Base-by-base conservation (phyloP, 352 stramenopile species). In the Blastocystis sp. region DNA sequence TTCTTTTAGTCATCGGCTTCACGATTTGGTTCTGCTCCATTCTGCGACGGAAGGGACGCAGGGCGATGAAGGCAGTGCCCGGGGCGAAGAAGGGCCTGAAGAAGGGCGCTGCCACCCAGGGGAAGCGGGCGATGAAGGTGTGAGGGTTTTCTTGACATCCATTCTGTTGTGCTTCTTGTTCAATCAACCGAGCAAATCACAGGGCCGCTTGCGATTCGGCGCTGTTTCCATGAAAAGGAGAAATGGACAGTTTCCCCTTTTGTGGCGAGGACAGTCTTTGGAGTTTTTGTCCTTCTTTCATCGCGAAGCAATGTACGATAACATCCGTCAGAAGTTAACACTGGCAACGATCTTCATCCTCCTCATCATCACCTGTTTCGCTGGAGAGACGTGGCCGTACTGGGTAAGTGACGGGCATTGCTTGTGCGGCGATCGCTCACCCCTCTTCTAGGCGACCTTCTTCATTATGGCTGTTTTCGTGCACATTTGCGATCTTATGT, bases 31-130 rank as follows among this genome's bases (percentile, higher is more conserved):
- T 90, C 92, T 84, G 94, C 94, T 71, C 94, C 92, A 1, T 94
- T 91, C 78, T 95, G 92, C 48, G 94, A 93, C 38, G 94, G 74
- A 38, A 92, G 87, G 78, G 94, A 91, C 0, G 92, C 92, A 57
- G 14, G 48, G 14, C 6, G 6, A 14, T 57, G 6, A 57, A 57
- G 48, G 48, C 48, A 14, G 14, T 7, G 6, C 48, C 48, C 6
- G 48, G 48, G 48, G 14, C 6, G 48, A 57, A 57, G 48, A 57
- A 57, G 48, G 6, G 6, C 6, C 6, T 17, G 48, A 57, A 57
- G 48, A 57, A 57, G 48, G 48, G 14, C 6, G 48, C 48, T 17
- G 14, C 48, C 6, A 57, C 6, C 48, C 48, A 14, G 6, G 14
- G 14, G 6, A 7, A 57, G 48, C 6, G 48, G 48, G 48, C 6